A percentile compares a stretch with the other conserved stretches of the same genome.
Conservation (phyloP, 2,329 filamentous ascomycete genomes). For the Botryosphaeria agaves region DNA sequence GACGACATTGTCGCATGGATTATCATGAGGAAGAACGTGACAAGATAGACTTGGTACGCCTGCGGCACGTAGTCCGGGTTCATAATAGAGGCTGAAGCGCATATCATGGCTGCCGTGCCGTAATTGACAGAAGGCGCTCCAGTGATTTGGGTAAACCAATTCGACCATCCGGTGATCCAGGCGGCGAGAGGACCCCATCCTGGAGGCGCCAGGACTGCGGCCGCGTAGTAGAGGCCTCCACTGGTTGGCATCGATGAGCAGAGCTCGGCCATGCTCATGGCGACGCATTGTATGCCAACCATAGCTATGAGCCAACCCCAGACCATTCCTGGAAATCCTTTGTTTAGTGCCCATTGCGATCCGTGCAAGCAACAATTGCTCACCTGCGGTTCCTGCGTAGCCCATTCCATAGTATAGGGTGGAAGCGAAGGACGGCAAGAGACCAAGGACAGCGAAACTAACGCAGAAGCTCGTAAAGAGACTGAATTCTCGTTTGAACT, state of each 20-base stretch:
- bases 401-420: slow-evolving; percentile 54
- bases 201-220: slow-evolving; percentile 50
- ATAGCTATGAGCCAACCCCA: slow-evolving; percentile 65
- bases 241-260: slow-evolving; percentile 57
- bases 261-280: slow-evolving; percentile 47
- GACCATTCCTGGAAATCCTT: slow-evolving; percentile 38
- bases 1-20: slow-evolving; percentile 50
- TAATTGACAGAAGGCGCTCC: slow-evolving; percentile 51
- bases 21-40: slow-evolving; percentile 50
- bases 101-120: slow-evolving; percentile 49
- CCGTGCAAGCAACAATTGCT: slow-evolving; percentile 2
- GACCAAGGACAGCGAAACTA: slow-evolving; percentile 53
- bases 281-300: slow-evolving; percentile 54
- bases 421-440: slow-evolving; percentile 54
- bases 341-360: no score
- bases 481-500: slow-evolving; percentile 54
- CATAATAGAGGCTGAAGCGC: slow-evolving; percentile 50
- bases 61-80: slow-evolving; percentile 48
- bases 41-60: slow-evolving; percentile 49
- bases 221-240: slow-evolving; percentile 57
- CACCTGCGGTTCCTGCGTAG: slow-evolving; percentile 24
- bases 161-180: slow-evolving; percentile 54
- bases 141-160: slow-evolving; percentile 51
- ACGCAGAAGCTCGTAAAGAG: slow-evolving; percentile 62
- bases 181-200: slow-evolving; percentile 49